Percentiles rank a stretch among this genome's conserved stretches.
Evolutionary conservation across 75 land plant genomes (phyloP).

Genomic region (Cryptomeria japonica): DNA sequence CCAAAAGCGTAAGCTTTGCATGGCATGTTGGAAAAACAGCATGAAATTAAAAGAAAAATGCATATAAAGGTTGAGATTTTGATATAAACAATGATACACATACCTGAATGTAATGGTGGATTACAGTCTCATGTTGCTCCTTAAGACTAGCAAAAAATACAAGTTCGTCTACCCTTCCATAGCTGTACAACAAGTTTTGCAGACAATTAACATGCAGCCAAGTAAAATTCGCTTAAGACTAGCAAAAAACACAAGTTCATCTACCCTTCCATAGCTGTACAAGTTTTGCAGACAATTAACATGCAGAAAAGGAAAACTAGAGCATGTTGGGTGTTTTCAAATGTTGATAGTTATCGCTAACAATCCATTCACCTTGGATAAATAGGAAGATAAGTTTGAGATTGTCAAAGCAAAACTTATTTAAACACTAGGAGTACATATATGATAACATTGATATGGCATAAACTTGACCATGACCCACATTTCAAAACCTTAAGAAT

Average conservation of each 20-base stretch:
- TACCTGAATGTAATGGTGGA: constrained; percentile 97
- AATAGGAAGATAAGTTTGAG: neutral
- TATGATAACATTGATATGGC: neutral
- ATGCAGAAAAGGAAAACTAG: neutral
- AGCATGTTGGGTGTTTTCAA: neutral
- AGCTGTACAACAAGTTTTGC: constrained; percentile 39
- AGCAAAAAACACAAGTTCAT: too few relatives aligned
- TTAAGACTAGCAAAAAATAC: constrained; percentile 91
- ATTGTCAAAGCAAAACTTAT: neutral
- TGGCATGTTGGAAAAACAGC: neutral
- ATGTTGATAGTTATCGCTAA: neutral
- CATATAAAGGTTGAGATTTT: neutral
- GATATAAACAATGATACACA: neutral
- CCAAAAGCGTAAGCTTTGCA: neutral
- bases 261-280: too few relatives aligned
- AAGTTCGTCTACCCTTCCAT: constrained; percentile 96
- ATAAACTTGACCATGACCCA: neutral
- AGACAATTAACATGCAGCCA: neutral
- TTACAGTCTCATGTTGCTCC: constrained; percentile 89
- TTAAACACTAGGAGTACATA: neutral
- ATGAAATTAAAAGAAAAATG: neutral
- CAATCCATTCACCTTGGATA: neutral
- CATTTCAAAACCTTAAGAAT: neutral
- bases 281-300: too few relatives aligned
- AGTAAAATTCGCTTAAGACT: neutral